These are phyloP conservation scores for Fusarium mundagurra DNA, from an alignment of 2,329 filamentous ascomycete genomes.

Conservation along the genomic window DNA sequence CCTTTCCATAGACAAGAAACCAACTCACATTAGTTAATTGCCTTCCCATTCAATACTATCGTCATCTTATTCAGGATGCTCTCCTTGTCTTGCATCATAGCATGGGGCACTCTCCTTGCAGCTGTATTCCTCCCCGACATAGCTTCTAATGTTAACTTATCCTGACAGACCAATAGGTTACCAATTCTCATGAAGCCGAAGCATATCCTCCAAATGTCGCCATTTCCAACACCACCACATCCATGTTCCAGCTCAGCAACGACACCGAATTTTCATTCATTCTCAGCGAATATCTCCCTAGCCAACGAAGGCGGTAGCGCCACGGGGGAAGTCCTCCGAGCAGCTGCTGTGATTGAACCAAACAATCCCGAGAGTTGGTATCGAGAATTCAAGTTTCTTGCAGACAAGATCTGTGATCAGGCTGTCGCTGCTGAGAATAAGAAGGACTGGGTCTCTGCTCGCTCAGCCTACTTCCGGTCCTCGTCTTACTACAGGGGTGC, in stretches of 20 bases:
- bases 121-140: neutral
- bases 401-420: neutral
- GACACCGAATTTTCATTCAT: conserved; percentile 29
- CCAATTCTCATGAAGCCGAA: neutral
- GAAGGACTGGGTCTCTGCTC: conserved; percentile 28
- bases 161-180: neutral
- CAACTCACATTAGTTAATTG: neutral
- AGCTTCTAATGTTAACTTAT: too few relatives aligned
- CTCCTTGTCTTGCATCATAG: neutral
- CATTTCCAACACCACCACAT: conserved; percentile 12
- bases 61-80: neutral
- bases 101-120: neutral
- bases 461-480: conserved; percentile 48
- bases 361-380: conserved; percentile 13
- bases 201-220: neutral
- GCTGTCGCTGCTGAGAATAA: neutral
- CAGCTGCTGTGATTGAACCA: conserved; percentile 9
- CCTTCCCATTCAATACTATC: neutral
- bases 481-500: conserved; percentile 54
- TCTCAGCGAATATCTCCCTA: conserved; percentile 24
- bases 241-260: conserved; percentile 23
- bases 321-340: conserved; percentile 21
- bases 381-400: conserved; percentile 1
- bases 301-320: conserved; percentile 22
- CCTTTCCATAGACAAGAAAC: neutral